These are phyloP conservation scores for Nannochloris sp. DNA, from an alignment of 139 green algal genomes.

Conservation along the genomic window DNA sequence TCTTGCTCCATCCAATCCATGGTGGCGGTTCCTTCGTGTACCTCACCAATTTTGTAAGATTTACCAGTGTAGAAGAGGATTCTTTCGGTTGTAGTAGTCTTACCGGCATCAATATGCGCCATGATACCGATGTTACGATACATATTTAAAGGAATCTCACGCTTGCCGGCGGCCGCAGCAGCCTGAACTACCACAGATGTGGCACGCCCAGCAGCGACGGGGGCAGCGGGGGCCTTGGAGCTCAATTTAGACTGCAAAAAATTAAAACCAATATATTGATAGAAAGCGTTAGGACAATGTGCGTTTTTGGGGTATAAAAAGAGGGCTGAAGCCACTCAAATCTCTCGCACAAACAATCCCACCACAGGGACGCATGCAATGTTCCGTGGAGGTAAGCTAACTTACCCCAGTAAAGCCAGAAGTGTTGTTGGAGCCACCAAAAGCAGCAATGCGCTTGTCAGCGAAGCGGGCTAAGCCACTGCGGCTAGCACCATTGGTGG, in stretches of 20 bases:
- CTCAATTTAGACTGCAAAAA: not conserved
- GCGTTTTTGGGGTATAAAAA: no score
- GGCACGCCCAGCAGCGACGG: not conserved
- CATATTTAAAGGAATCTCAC: constrained; percentile 58
- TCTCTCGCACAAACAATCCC: not conserved
- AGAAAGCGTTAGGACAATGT: no score
- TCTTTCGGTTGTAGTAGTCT: constrained; percentile 98
- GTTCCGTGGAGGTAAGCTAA: not conserved
- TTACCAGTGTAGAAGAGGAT: constrained; percentile 98
- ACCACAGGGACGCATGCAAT: not conserved
- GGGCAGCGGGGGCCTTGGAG: not conserved
- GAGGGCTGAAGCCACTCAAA: not conserved
- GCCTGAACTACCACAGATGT: not conserved
- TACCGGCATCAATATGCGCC: constrained; percentile 94
- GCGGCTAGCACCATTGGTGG: not conserved
- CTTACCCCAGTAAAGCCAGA: not conserved
- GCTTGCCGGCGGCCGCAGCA: constrained; percentile 13
- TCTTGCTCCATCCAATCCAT: constrained; percentile 98
- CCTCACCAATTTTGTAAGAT: constrained; percentile 99
- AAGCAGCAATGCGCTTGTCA: not conserved
- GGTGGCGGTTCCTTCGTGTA: constrained; percentile 96
- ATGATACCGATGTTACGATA: constrained; percentile 99
- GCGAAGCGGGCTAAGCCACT: not conserved
- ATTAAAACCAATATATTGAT: no score
- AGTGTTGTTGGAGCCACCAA: not conserved